A percentile compares a stretch with the other conserved stretches of the same genome.
These are phyloP conservation scores for Septoria petroselini DNA, from an alignment of 2,329 filamentous ascomycete genomes.

Conservation along the genomic window DNA sequence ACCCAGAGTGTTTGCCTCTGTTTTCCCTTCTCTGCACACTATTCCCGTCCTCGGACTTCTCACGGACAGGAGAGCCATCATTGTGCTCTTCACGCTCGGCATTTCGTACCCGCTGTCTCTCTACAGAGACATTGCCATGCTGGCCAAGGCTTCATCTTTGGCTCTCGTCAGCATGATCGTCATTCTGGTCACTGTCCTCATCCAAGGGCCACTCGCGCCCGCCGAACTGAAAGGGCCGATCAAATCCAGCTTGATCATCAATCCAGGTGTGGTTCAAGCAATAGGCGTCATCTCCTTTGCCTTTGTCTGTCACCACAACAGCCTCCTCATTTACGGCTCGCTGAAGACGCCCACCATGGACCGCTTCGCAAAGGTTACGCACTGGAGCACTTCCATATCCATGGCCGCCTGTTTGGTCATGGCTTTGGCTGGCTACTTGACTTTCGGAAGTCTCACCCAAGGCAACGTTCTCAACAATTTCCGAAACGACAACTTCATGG, in stretches of 20 bases:
- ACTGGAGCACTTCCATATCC: constrained; percentile 86
- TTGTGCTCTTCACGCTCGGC: constrained; percentile 80
- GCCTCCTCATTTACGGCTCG: constrained; percentile 93
- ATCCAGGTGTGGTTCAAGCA: constrained; percentile 86
- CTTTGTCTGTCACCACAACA: constrained; percentile 86
- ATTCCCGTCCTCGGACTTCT: constrained; percentile 78
- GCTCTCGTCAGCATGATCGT: constrained; percentile 89
- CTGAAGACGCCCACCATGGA: constrained; percentile 91
- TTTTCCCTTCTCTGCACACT: constrained; percentile 72
- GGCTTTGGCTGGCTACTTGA: constrained; percentile 85
- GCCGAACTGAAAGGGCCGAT: constrained; percentile 69
- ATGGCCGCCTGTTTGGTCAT: constrained; percentile 88
- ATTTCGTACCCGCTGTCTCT: constrained; percentile 88
- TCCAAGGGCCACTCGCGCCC: constrained; percentile 75
- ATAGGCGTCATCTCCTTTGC: constrained; percentile 97
- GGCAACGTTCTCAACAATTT: constrained; percentile 99
- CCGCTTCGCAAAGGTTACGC: constrained; percentile 88
- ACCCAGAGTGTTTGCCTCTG: constrained; percentile 76
- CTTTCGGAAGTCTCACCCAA: constrained; percentile 84
- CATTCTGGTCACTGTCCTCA: constrained; percentile 82
- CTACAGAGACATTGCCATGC: constrained; percentile 95
- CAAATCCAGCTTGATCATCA: constrained; percentile 69
- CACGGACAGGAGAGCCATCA: constrained; percentile 76
- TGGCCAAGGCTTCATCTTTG: constrained; percentile 92
- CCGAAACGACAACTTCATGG: constrained; percentile 81